Evolutionary conservation across 257 asterid species (phyloP).

Genomic region (Nicotiana attenuata): DNA sequence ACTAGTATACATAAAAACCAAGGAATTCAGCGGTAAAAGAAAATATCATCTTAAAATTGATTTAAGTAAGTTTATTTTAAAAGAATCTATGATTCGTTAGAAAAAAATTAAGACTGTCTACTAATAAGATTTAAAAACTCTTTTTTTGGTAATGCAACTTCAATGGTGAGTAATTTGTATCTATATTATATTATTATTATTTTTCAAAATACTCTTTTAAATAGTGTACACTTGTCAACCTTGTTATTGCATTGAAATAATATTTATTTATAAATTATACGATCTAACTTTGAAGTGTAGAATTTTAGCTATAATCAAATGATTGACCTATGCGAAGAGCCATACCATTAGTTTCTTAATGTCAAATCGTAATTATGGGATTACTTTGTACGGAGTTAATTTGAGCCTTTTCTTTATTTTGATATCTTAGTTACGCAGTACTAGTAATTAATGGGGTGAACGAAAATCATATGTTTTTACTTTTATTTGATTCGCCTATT

Average conservation of each 20-base stretch:
- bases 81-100: too few relatives aligned
- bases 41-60: neutral
- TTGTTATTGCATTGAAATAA: too few relatives aligned
- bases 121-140: too few relatives aligned
- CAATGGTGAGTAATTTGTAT: too few relatives aligned
- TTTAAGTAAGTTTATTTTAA: neutral
- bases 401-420: neutral
- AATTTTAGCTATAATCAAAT: neutral
- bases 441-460: too few relatives aligned
- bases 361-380: neutral
- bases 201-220: too few relatives aligned
- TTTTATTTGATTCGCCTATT: too few relatives aligned
- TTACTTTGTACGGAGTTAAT: neutral
- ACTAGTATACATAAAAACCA: neutral
- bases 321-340: neutral
- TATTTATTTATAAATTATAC: too few relatives aligned
- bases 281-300: neutral
- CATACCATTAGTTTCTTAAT: neutral
- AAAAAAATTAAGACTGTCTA: too few relatives aligned
- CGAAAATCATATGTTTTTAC: too few relatives aligned
- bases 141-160: too few relatives aligned
- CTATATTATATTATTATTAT: neutral
- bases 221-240: too few relatives aligned
- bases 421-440: neutral
- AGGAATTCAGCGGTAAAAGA: neutral